Base-by-base conservation (phyloP, 2,329 filamentous ascomycete species). In the Cladosporium sp. region DNA sequence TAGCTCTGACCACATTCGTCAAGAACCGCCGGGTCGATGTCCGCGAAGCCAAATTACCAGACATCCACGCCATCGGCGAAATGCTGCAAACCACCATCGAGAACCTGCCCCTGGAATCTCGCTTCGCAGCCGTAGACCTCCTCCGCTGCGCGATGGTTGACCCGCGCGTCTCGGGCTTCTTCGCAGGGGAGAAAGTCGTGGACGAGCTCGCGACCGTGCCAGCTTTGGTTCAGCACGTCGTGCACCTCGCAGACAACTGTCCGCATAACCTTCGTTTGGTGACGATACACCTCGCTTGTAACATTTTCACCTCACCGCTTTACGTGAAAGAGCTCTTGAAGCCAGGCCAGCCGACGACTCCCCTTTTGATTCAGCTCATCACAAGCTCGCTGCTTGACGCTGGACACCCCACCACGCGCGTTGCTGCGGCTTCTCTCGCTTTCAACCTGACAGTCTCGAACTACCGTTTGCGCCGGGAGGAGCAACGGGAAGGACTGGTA, bases 121-220 rank as follows among this genome's bases (percentile, higher is more conserved):
- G 90, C 38, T 97, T 97, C 64, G 81, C 89, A 1, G 75, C 91
- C 0, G 78, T 96, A n/a, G 93, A 97, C 64, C 78, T 99, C 2
- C 79, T 96, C 44, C 81, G 93, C 18, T 80, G 88, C 55, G 80
- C 87, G 0, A 80, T 96, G 51, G 75, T 84, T 11, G 92, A 97
- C 61, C 76, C 85, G 0, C 82, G 91, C 34, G 76, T 96, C 13
- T 89, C 87, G 54, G 86, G 86, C 15, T 95, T 83, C 70, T 90
- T 90, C 55, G 88, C 88, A 1, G 86, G 93, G 64, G 89, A 96
- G 66, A 61, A 67, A 43, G 45, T 41, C 22, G 45, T 48, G 13
- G 63, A 60, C 34, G 64, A 64, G 29, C 73, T 74, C 7, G 83
- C 88, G 51, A 89, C 86, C 0, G 72, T 92, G 12, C 64, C 77